Percentiles rank a stretch among this genome's conserved stretches.
Conservation (phyloP, 2,329 filamentous ascomycete species). For the Xenosphaeropsis pyriputrescens region DNA sequence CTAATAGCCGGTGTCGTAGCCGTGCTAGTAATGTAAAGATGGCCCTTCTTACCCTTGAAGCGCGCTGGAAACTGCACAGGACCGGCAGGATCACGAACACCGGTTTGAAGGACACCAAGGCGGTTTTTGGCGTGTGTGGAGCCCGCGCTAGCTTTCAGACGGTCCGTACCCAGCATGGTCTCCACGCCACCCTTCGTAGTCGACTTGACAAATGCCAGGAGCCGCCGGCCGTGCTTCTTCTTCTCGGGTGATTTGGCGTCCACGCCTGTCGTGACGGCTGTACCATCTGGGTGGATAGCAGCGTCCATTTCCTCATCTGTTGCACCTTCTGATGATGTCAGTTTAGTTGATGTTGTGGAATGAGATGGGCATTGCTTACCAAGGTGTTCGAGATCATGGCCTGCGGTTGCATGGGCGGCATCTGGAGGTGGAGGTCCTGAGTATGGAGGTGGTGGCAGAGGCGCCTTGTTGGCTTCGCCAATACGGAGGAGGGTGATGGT, state of each 20-base stretch:
- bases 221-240: constrained; percentile 12
- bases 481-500: constrained; percentile 68
- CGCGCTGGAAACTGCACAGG: constrained; percentile 66
- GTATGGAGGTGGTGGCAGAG: constrained; percentile 50
- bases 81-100: constrained; percentile 34
- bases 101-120: constrained; percentile 47
- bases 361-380: constrained; percentile 27
- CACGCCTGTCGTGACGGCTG: constrained; percentile 6
- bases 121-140: constrained; percentile 52
- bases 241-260: constrained; percentile 5
- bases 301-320: constrained; percentile 13
- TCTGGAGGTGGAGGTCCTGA: constrained; percentile 23
- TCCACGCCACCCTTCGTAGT: constrained; percentile 60
- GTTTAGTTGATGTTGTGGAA: background rate
- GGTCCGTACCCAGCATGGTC: constrained; percentile 57
- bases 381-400: constrained; percentile 31
- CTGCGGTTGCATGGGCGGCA: constrained; percentile 23
- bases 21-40: constrained; percentile 53
- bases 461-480: constrained; percentile 68
- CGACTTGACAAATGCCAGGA: constrained; percentile 53
- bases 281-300: constrained; percentile 25
- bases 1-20: constrained; percentile 52
- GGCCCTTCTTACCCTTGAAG: constrained; percentile 55
- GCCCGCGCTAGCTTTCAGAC: constrained; percentile 48
- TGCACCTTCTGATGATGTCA: constrained; percentile 7